Base-by-base conservation (phyloP, 2,329 filamentous ascomycete genomes). In the Stagonosporopsis vannaccii region DNA sequence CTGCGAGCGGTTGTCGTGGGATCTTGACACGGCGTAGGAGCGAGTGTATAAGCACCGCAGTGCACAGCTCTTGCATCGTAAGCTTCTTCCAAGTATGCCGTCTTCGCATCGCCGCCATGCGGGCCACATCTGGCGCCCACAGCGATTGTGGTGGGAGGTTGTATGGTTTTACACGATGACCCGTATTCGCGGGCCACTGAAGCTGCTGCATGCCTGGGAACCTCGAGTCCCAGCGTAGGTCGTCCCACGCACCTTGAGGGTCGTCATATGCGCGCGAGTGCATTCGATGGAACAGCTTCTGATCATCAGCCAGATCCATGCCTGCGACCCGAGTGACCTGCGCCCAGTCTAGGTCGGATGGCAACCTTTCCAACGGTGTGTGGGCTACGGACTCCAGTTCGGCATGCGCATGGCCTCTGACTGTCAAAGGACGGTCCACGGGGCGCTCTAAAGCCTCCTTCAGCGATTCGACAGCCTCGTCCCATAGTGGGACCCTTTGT, bases 401-500 rank as follows among this genome's bases (percentile, higher is more conserved):
- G 6, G 13, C 25, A 11, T 32, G 23, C 17, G 45, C 11, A 26
- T 36, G 36, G 17, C 37, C 42, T 26, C 47, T 43, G 22, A 11
- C n/a, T 36, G 25, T 36, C 30, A 26, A 13, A 13, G 46, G 22
- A n/a, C 33, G 17, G 19, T 25, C 42, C 5, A 44, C 20, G 8
- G 54, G 43, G 25, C 44, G 56, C 76, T 73, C 75, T 58, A 87
- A 63, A 49, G 81, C 81, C 25, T 44, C 42, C 13, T 47, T 51
- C 28, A 66, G 30, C 23, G 56, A 62, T 15, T 83, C 81, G 62
- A 91, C 83, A 54, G 84, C 83, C 19, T 75, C 70, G 51, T 91
- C 87, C 78, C 90, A 85, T 61, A 87, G 82, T 59, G 79, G 80
- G 42, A 84, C 81, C 36, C 79, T 78, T 50, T 85, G 80, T 70